phyloP scores from a whole-genome alignment of 441 rosid species.

The Hura crepitans region DNA sequence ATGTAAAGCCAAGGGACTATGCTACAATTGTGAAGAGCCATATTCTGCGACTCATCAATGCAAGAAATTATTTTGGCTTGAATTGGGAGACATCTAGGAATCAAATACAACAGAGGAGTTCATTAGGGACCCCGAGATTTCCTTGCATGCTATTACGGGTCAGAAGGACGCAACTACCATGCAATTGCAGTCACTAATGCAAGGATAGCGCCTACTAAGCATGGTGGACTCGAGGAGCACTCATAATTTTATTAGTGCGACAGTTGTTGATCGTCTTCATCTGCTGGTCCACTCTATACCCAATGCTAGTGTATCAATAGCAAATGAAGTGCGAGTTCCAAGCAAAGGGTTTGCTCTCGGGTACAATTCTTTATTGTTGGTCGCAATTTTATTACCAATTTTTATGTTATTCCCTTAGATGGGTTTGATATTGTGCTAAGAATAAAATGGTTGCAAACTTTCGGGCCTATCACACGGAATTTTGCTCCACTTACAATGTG shows the following conservation, averaged over 20 bases:
- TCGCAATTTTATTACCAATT: not conserved
- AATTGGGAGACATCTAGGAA: no score
- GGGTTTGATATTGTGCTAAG: not conserved
- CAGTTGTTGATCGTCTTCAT: not conserved
- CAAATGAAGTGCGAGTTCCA: not conserved
- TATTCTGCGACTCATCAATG: not conserved
- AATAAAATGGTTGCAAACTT: not conserved
- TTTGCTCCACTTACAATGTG: not conserved
- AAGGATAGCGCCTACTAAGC: not conserved
- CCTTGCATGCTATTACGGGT: not conserved
- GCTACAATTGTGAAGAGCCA: not conserved
- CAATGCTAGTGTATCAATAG: not conserved
- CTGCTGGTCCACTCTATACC: not conserved
- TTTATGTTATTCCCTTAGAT: not conserved
- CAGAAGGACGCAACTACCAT: not conserved
- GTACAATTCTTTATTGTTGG: not conserved
- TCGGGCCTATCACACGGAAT: not conserved
- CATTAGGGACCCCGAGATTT: not conserved
- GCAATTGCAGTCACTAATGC: not conserved
- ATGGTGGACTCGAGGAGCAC: not conserved
- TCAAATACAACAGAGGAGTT: not conserved
- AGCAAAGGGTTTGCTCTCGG: not conserved
- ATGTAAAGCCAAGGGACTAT: not conserved
- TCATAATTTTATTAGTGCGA: not conserved
- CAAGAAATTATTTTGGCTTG: not conserved